Evolutionary conservation across 768 basidiomycete genomes (phyloP).

Genomic region (Lentinula boryana): DNA sequence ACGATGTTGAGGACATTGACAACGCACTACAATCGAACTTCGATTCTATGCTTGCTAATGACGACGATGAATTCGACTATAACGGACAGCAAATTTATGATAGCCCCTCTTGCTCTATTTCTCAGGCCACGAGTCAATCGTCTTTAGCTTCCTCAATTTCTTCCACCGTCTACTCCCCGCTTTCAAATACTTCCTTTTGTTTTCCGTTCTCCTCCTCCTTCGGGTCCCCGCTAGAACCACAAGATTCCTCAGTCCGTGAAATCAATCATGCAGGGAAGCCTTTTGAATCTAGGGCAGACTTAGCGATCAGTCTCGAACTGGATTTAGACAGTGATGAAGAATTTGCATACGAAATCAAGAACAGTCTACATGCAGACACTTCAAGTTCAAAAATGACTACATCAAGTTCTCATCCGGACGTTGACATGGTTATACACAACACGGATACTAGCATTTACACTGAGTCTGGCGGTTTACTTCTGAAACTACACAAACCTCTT

Average conservation of each 20-base stretch:
- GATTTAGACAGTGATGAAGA: no score
- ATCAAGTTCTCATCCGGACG: background rate
- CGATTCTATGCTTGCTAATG: background rate
- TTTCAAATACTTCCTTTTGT: background rate
- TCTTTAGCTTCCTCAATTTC: background rate
- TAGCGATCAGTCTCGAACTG: no score
- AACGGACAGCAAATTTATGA: background rate
- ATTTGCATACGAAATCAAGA: background rate
- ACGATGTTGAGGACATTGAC: background rate
- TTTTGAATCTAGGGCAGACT: no score
- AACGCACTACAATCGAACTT: background rate
- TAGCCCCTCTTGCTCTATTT: background rate
- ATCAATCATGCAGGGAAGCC: no score
- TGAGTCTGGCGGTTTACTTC: no score
- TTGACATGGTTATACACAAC: background rate
- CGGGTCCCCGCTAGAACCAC: background rate
- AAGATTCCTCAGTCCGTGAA: no score
- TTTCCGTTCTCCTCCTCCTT: background rate
- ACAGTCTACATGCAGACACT: background rate
- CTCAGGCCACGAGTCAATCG: background rate
- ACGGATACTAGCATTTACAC: background rate
- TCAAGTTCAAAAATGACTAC: no score
- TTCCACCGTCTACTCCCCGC: background rate
- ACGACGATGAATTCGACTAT: background rate
- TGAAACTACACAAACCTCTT: no score